A percentile compares a stretch with the other conserved stretches of the same genome.
Evolutionary conservation across 2,329 filamentous ascomycete genomes (phyloP).

Genomic region (Endocalyx cinctus): DNA sequence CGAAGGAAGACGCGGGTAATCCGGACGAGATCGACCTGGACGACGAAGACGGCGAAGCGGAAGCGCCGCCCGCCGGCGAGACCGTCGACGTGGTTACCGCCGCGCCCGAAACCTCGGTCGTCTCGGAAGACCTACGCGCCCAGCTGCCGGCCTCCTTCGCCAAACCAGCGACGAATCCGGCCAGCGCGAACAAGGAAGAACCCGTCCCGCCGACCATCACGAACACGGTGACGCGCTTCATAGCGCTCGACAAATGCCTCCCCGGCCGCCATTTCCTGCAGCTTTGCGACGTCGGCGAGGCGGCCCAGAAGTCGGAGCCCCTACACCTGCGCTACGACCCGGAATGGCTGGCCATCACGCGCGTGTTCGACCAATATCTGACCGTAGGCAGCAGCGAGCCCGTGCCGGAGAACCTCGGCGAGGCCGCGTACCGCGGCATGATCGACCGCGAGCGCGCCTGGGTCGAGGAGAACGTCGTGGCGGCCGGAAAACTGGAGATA

Average conservation of each 20-base stretch:
- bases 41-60: slow-evolving; percentile 48
- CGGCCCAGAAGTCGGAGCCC: slow-evolving; percentile 48
- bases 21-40: slow-evolving; percentile 69
- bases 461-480: slow-evolving; percentile 73
- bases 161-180: slow-evolving; percentile 39
- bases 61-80: not conserved
- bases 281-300: too few relatives aligned
- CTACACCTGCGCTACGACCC: slow-evolving; percentile 70
- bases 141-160: slow-evolving; percentile 75
- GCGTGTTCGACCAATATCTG: slow-evolving; percentile 67
- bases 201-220: slow-evolving; percentile 67
- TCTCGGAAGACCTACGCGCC: slow-evolving; percentile 62
- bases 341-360: slow-evolving; percentile 93
- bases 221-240: slow-evolving; percentile 76
- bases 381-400: slow-evolving; percentile 56
- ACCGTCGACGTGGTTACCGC: slow-evolving; percentile 10
- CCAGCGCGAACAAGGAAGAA: too few relatives aligned
- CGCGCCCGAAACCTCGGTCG: slow-evolving; percentile 22
- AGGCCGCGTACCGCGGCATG: slow-evolving; percentile 61
- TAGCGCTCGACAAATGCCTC: slow-evolving; percentile 88
- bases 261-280: slow-evolving; percentile 78
- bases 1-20: slow-evolving; percentile 36
- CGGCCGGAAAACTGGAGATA: slow-evolving; percentile 57
- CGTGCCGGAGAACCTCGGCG: slow-evolving; percentile 57
- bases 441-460: slow-evolving; percentile 71